Conservation (phyloP, 2,329 filamentous ascomycete species). For the Cadophora sp. region DNA sequence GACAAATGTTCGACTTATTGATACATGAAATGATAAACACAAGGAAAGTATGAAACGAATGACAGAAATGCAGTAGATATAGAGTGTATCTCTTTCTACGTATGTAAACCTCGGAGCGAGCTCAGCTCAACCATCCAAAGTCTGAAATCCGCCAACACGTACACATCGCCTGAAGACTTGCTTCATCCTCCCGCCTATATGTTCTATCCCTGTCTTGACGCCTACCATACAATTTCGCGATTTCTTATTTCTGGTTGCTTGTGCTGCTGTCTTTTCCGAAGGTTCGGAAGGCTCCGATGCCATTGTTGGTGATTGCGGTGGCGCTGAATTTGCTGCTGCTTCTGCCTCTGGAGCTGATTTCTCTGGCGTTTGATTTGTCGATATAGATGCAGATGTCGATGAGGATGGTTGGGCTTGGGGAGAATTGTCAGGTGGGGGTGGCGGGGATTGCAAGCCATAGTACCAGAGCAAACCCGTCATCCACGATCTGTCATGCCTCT, state of each 20-base stretch:
- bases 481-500: constrained; percentile 16
- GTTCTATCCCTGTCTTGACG: not conserved
- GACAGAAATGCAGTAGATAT: not conserved
- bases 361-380: too few species aligned
- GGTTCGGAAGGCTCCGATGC: not conserved
- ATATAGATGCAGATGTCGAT: not conserved
- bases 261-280: not conserved
- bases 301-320: not conserved
- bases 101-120: not conserved
- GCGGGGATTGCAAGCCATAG: constrained; percentile 10
- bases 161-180: not conserved
- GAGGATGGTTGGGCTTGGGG: not conserved
- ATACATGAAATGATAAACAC: not conserved
- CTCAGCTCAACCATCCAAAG: constrained; percentile 22
- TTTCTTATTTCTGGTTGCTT: not conserved
- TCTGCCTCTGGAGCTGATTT: not conserved
- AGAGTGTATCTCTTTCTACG: not conserved
- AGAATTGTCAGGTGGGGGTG: not conserved
- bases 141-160: constrained; percentile 17
- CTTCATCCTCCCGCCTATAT: not conserved
- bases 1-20: too few species aligned
- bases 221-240: not conserved
- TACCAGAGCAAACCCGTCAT: constrained; percentile 27
- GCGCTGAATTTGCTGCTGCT: not conserved
- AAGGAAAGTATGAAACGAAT: constrained; percentile 4